phyloP scores from a whole-genome alignment of 164 flowering plant genomes.

The Taxillus chinensis region DNA sequence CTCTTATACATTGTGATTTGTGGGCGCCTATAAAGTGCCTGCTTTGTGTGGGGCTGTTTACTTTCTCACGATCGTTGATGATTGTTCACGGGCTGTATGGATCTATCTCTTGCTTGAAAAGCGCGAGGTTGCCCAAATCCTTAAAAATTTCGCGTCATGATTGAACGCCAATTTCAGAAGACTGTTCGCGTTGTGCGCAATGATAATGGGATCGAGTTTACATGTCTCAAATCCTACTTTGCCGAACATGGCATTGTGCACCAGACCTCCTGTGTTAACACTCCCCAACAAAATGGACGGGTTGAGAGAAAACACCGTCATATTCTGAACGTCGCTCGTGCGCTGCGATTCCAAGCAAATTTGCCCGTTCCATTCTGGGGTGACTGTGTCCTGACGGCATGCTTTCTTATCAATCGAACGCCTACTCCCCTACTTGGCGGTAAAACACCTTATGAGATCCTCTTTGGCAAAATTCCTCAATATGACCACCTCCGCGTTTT shows the following conservation, averaged over 20 bases:
- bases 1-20: no score
- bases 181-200: background rate
- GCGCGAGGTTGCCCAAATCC: background rate
- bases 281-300: background rate
- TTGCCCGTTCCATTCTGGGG: background rate
- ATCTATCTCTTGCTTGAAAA: slow-evolving; percentile 3
- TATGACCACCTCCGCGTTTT: slow-evolving; percentile 3
- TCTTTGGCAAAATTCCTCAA: background rate
- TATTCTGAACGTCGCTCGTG: background rate
- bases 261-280: background rate
- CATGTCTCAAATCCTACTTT: background rate
- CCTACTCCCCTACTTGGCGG: slow-evolving; percentile 5
- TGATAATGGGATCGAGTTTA: slow-evolving; percentile 7
- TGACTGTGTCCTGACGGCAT: slow-evolving; percentile 6
- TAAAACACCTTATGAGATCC: slow-evolving; percentile 5
- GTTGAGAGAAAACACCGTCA: background rate
- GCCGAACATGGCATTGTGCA: background rate
- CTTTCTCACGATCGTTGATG: slow-evolving; percentile 7
- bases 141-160: background rate
- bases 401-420: slow-evolving; percentile 3
- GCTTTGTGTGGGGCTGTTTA: background rate
- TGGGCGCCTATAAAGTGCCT: background rate
- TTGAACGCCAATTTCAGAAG: background rate
- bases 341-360: background rate
- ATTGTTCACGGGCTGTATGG: slow-evolving; percentile 3